Evolutionary conservation across 805 yeast genomes (phyloP).

Genomic region (Yarrowia sp.): DNA sequence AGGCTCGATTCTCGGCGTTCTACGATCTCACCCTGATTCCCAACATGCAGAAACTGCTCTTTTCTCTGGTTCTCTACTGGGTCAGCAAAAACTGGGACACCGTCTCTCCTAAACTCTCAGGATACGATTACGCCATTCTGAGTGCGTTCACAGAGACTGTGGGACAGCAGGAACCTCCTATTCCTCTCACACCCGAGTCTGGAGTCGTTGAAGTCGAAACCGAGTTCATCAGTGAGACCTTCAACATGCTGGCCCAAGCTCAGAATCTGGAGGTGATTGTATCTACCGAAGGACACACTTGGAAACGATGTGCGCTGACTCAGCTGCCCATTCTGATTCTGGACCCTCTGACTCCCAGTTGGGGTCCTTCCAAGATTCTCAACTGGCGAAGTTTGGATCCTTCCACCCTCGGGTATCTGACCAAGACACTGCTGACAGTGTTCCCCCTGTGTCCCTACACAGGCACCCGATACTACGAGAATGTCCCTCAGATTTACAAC

Average conservation of each 20-base stretch:
- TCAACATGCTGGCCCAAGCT: neutral
- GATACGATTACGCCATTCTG: constrained; percentile 14
- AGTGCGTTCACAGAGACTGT: neutral
- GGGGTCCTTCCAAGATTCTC: constrained; percentile 23
- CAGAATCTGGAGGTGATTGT: constrained; percentile 8
- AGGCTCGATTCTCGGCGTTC: constrained; percentile 13
- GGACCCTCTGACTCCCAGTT: constrained; percentile 23
- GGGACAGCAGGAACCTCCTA: constrained; percentile 9
- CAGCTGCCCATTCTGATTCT: constrained; percentile 12
- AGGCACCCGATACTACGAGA: constrained; percentile 15
- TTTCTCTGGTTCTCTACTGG: constrained; percentile 1
- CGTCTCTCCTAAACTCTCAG: neutral
- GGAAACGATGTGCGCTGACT: constrained; percentile 18
- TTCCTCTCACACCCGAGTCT: neutral
- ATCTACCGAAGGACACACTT: constrained; percentile 6
- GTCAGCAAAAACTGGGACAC: constrained; percentile 22
- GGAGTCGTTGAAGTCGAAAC: neutral
- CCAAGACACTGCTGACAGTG: constrained; percentile 5
- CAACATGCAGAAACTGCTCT: constrained; percentile 11
- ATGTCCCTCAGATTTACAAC: neutral
- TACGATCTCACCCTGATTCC: constrained; percentile 16
- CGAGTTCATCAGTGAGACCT: constrained; percentile 10
- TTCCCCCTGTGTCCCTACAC: constrained; percentile 18
- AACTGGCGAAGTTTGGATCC: constrained; percentile 24
- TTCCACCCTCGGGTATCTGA: neutral